phyloP scores from a whole-genome alignment of 1,284 basidiomycete species.

The Apiotrichum porosum region DNA sequence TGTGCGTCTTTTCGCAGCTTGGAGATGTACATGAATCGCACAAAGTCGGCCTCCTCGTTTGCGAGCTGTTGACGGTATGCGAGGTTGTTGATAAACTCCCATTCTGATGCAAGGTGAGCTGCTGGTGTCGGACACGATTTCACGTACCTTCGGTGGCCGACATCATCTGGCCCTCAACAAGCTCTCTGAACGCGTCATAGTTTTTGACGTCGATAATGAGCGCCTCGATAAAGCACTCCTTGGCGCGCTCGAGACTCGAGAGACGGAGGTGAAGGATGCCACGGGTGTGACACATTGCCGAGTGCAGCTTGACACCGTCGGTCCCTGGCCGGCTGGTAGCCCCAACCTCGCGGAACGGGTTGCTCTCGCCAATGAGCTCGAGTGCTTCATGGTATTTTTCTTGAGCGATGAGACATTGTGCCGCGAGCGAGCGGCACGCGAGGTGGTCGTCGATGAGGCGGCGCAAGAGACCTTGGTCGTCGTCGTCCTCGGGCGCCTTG shows the following conservation, averaged over 20 bases:
- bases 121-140: no score
- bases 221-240: constrained; percentile 91
- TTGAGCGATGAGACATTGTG: constrained; percentile 87
- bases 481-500: constrained; percentile 8
- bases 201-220: constrained; percentile 93
- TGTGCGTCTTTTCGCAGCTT: constrained; percentile 86
- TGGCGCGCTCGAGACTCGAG: constrained; percentile 81
- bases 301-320: constrained; percentile 91
- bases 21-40: constrained; percentile 85
- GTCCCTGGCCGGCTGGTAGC: neutral
- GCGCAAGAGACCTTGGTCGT: constrained; percentile 1
- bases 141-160: constrained; percentile 75
- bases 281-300: constrained; percentile 89
- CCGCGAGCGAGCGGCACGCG: constrained; percentile 87
- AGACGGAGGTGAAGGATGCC: constrained; percentile 91
- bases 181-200: constrained; percentile 89
- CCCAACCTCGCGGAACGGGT: constrained; percentile 61
- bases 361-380: constrained; percentile 86
- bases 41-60: constrained; percentile 79
- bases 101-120: constrained; percentile 58
- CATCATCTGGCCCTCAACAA: constrained; percentile 91
- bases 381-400: constrained; percentile 90
- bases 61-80: constrained; percentile 71
- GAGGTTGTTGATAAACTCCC: constrained; percentile 86
- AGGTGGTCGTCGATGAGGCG: constrained; percentile 81